A percentile compares a stretch with the other conserved stretches of the same genome.
Evolutionary conservation across 495 filamentous ascomycete species (phyloP).

Genomic region (Rusavskia elegans): DNA sequence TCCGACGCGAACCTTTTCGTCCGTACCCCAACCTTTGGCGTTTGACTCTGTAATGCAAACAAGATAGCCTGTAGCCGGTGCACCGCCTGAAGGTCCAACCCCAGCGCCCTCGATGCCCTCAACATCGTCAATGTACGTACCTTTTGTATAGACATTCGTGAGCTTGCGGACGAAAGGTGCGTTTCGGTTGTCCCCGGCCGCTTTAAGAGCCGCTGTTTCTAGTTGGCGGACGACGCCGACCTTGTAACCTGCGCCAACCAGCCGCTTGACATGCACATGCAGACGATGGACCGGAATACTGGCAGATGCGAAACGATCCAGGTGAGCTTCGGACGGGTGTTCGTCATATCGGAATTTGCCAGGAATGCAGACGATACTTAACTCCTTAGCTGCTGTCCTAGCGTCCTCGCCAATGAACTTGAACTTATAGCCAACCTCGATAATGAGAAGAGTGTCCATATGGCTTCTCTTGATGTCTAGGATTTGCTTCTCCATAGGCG

Average conservation of each 20-base stretch:
- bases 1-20: constrained; percentile 87
- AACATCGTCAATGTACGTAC: constrained; percentile 90
- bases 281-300: constrained; percentile 88
- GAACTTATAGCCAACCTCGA: constrained; percentile 98
- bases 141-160: constrained; percentile 96
- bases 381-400: constrained; percentile 70
- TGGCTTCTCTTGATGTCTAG: constrained; percentile 87
- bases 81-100: constrained; percentile 29
- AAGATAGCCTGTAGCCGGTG: constrained; percentile 71
- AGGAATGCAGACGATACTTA: constrained; percentile 93
- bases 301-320: constrained; percentile 85
- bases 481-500: constrained; percentile 85
- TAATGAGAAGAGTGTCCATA: constrained; percentile 73
- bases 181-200: constrained; percentile 88
- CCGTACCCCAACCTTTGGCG: constrained; percentile 70
- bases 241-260: constrained; percentile 86
- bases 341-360: constrained; percentile 93
- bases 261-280: constrained; percentile 86
- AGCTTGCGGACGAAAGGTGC: constrained; percentile 83
- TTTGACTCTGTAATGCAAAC: constrained; percentile 84
- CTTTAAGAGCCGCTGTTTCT: constrained; percentile 97
- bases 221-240: constrained; percentile 90
- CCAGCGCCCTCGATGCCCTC: constrained; percentile 53
- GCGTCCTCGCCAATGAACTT: constrained; percentile 97
- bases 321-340: constrained; percentile 80